phyloP scores from a whole-genome alignment of 805 yeast species.

The Ogataea populi-albae region DNA sequence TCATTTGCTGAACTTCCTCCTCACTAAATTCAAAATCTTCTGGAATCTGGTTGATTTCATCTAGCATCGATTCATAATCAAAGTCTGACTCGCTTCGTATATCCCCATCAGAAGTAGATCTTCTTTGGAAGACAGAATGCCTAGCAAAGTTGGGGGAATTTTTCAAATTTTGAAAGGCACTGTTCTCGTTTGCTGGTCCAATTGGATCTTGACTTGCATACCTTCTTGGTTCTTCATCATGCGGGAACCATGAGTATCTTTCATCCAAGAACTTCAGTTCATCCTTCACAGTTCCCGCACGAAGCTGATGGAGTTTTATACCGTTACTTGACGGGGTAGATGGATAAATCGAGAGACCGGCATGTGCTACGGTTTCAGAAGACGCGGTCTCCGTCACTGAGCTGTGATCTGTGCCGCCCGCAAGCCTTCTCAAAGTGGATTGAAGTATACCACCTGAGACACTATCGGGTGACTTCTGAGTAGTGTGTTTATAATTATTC shows the following conservation, averaged over 20 bases:
- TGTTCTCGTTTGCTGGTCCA: neutral
- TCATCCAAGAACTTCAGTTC: slow-evolving; percentile 21
- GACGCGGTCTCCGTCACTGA: no score
- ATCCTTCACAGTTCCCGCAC: slow-evolving; percentile 11
- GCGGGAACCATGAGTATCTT: slow-evolving; percentile 30
- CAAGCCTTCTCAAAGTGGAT: no score
- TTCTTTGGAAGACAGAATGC: neutral
- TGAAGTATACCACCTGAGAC: neutral
- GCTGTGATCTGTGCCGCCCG: neutral
- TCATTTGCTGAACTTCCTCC: slow-evolving; percentile 3
- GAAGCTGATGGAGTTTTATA: slow-evolving; percentile 22
- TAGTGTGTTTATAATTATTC: neutral
- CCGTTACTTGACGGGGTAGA: slow-evolving; percentile 5
- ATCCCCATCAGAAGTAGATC: neutral
- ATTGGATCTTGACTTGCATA: neutral
- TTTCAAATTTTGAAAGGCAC: neutral
- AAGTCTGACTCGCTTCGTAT: slow-evolving; percentile 6
- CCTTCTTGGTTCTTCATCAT: slow-evolving; percentile 20
- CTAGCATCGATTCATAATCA: slow-evolving; percentile 29
- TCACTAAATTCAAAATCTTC: slow-evolving; percentile 34
- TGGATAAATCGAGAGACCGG: no score
- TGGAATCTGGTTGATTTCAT: slow-evolving; percentile 36
- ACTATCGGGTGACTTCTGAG: neutral
- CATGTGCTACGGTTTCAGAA: no score
- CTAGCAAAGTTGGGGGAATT: neutral